Conservation (phyloP, 176 grass and related monocot genomes). For the Musa acuminata region DNA sequence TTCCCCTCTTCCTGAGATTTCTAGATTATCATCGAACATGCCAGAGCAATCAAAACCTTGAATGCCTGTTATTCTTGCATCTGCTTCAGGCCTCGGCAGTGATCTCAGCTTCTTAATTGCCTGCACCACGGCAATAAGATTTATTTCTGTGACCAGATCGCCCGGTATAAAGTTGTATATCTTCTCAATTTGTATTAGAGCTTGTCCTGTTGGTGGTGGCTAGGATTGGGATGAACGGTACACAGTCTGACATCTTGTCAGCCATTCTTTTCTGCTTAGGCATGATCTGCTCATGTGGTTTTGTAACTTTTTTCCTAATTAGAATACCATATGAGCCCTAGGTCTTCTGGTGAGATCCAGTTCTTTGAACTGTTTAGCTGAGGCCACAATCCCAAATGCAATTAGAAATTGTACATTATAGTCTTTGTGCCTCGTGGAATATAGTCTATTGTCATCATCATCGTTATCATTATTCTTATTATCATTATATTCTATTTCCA, state of each 20-base stretch:
- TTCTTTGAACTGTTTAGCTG: conserved; percentile 28
- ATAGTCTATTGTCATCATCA: background rate
- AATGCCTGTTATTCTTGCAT: conserved; percentile 15
- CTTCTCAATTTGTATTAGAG: conserved; percentile 46
- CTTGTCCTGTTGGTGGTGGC: conserved; percentile 41
- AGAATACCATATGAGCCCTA: conserved; percentile 73
- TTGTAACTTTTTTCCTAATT: conserved; percentile 82
- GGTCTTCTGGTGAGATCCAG: conserved; percentile 33
- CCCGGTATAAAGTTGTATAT: conserved; percentile 4
- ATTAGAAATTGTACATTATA: conserved; percentile 21
- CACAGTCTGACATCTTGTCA: conserved; percentile 33
- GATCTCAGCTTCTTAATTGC: background rate
- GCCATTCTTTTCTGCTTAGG: conserved; percentile 41
- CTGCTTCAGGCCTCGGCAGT: background rate
- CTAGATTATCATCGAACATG: conserved; percentile 37
- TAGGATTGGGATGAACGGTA: conserved; percentile 31
- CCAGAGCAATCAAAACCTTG: conserved; percentile 37
- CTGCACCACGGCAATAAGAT: background rate
- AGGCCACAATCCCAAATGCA: conserved; percentile 19
- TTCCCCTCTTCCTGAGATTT: conserved; percentile 38
- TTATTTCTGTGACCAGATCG: background rate
- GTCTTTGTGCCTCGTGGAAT: background rate
- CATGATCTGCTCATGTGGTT: conserved; percentile 73
- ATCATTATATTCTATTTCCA: too few relatives aligned
- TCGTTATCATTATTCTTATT: background rate